Evolutionary conservation across 2,329 filamentous ascomycete genomes (phyloP).

Genomic region (Harringtonia lauricola): DNA sequence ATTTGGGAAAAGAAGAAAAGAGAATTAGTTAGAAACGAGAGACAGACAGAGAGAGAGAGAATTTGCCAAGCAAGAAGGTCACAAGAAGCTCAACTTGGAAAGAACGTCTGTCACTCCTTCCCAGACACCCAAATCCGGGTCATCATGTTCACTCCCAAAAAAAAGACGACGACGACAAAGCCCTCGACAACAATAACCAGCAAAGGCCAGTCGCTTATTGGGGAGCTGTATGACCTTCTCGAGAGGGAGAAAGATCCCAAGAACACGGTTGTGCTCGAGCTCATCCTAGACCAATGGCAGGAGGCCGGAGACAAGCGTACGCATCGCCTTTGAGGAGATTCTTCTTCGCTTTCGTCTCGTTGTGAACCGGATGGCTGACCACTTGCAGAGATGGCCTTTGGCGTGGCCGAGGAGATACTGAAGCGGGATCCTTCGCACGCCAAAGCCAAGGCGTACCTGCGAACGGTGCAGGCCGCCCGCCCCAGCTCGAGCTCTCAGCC

Average conservation of each 20-base stretch:
- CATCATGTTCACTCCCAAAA: too few relatives aligned
- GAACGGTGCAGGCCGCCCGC: background rate
- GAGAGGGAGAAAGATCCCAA: conserved; percentile 4
- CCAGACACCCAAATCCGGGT: too few relatives aligned
- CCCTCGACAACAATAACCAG: background rate
- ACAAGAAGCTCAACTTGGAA: too few relatives aligned
- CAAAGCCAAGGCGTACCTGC: background rate
- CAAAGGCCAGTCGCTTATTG: conserved; percentile 3
- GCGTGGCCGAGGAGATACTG: conserved; percentile 9
- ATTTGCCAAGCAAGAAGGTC: too few relatives aligned
- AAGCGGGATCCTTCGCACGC: conserved; percentile 5
- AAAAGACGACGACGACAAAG: background rate
- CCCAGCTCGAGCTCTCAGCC: too few relatives aligned
- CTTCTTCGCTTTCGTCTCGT: too few relatives aligned
- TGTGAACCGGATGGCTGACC: too few relatives aligned
- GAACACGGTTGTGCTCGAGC: conserved; percentile 7
- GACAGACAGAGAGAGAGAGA: too few relatives aligned
- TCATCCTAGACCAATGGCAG: conserved; percentile 10
- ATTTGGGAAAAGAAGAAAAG: too few relatives aligned
- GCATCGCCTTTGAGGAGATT: background rate
- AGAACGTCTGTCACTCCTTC: too few relatives aligned
- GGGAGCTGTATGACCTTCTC: conserved; percentile 10
- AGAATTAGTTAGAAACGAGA: too few relatives aligned
- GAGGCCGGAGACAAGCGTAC: conserved; percentile 5
- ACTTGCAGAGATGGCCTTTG: conserved; percentile 4